phyloP scores from a whole-genome alignment of 371 early-diverging fungal species.

The Aphelidium insulamus region DNA sequence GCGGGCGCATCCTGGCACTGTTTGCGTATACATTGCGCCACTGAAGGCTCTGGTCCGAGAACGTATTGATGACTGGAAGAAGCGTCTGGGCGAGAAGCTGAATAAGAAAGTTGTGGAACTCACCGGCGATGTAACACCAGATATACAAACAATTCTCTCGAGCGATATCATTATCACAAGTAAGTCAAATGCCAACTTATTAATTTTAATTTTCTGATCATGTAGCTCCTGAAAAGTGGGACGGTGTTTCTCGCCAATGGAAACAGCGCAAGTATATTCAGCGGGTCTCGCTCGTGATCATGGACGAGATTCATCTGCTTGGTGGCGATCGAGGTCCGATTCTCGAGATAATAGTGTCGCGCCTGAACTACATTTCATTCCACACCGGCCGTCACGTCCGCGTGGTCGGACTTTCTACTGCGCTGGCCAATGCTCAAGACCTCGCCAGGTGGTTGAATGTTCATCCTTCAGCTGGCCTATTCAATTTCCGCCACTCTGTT shows the following conservation, averaged over 20 bases:
- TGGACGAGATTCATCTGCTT: conserved; percentile 97
- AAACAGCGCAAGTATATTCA: conserved; percentile 61
- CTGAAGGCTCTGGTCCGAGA: conserved; percentile 97
- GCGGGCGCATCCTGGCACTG: conserved; percentile 52
- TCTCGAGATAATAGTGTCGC: conserved; percentile 89
- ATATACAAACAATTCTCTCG: conserved; percentile 53
- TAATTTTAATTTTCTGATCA: neutral
- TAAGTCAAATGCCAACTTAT: conserved; percentile 18
- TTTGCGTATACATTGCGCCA: conserved; percentile 97
- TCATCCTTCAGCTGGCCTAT: conserved; percentile 36
- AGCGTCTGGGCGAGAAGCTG: conserved; percentile 50
- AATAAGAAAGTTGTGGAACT: conserved; percentile 69
- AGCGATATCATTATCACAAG: conserved; percentile 93
- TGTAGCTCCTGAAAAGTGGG: conserved; percentile 86
- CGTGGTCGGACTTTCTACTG: conserved; percentile 92
- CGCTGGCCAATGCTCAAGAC: conserved; percentile 92
- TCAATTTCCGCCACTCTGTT: conserved; percentile 85
- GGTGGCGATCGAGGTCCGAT: conserved; percentile 93
- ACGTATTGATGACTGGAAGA: conserved; percentile 73
- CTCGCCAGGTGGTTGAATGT: conserved; percentile 92
- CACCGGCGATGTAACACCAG: conserved; percentile 92
- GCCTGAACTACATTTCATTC: conserved; percentile 78
- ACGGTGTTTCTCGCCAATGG: conserved; percentile 86
- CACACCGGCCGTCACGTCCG: conserved; percentile 42
- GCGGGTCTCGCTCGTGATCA: conserved; percentile 65